These are phyloP conservation scores for Argentina anserina DNA, from an alignment of 306 rosid species.

Conservation along the genomic window DNA sequence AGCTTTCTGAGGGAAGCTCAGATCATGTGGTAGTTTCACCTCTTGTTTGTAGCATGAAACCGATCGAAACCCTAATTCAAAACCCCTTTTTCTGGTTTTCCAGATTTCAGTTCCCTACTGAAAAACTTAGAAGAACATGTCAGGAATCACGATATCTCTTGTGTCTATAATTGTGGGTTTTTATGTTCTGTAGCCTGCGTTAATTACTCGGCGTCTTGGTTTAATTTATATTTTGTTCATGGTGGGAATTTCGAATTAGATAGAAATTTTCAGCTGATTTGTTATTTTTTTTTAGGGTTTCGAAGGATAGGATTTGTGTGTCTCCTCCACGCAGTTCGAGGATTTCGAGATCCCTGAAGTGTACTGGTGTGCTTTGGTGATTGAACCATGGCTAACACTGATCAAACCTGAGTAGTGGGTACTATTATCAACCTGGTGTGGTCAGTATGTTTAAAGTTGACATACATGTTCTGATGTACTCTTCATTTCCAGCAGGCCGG, in stretches of 20 bases:
- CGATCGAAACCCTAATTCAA: slow-evolving; percentile 26
- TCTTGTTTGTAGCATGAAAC: slow-evolving; percentile 54
- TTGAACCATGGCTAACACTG: not conserved
- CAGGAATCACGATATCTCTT: not conserved
- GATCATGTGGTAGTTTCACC: slow-evolving; percentile 99
- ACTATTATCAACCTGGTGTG: not conserved
- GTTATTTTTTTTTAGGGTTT: not conserved
- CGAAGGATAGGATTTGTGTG: not conserved
- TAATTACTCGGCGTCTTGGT: not conserved
- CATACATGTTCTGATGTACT: not conserved
- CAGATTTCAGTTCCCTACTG: not conserved
- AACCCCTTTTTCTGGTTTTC: not conserved
- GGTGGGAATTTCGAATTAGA: not conserved
- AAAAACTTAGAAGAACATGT: not conserved
- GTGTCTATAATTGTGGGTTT: not conserved
- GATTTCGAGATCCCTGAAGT: not conserved
- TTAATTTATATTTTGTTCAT: not conserved
- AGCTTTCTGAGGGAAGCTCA: slow-evolving; percentile 58
- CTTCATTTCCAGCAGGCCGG: not conserved
- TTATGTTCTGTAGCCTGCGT: not conserved
- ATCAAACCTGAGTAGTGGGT: not conserved
- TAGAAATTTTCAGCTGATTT: not conserved
- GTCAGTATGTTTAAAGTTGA: not conserved
- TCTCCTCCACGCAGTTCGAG: not conserved
- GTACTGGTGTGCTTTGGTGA: not conserved